phyloP scores from a whole-genome alignment of 2,329 filamentous ascomycete genomes.

The Venturia effusa region DNA sequence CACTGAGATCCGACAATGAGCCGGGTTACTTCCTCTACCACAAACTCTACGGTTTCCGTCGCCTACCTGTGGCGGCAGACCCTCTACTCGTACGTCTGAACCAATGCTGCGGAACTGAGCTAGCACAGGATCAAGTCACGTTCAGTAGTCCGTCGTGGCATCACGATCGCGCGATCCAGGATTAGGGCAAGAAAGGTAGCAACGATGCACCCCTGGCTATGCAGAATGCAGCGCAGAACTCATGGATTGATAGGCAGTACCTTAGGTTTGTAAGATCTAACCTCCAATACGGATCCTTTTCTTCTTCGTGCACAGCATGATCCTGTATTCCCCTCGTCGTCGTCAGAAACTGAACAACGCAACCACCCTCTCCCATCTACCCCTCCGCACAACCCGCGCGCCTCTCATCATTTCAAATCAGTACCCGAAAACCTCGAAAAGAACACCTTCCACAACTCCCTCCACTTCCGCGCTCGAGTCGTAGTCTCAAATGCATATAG shows the following conservation, averaged over 20 bases:
- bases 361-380: conserved; percentile 29
- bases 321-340: not conserved
- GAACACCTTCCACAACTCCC: conserved; percentile 36
- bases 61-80: conserved; percentile 18
- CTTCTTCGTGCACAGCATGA: not conserved
- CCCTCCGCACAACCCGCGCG: conserved; percentile 36
- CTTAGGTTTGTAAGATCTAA: not conserved
- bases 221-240: conserved; percentile 35
- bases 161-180: conserved; percentile 32
- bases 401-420: conserved; percentile 31
- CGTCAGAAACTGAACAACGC: not conserved
- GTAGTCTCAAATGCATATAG: conserved; percentile 18
- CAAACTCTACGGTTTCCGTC: conserved; percentile 41
- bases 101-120: conserved; percentile 14
- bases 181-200: conserved; percentile 32
- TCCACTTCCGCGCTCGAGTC: conserved; percentile 37
- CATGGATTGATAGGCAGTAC: conserved; percentile 27
- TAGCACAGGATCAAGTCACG: conserved; percentile 17
- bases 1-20: conserved; percentile 20
- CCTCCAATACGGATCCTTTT: too few relatives aligned
- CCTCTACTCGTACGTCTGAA: conserved; percentile 20
- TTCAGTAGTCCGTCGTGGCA: conserved; percentile 24
- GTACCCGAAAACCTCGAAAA: conserved; percentile 33
- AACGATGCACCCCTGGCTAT: conserved; percentile 29
- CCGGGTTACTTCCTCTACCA: conserved; percentile 40